Evolutionary conservation across 2,329 filamentous ascomycete species (phyloP), one percentile per base, ranked within the genome.

Genomic region (Stagonosporopsis tanaceti): DNA sequence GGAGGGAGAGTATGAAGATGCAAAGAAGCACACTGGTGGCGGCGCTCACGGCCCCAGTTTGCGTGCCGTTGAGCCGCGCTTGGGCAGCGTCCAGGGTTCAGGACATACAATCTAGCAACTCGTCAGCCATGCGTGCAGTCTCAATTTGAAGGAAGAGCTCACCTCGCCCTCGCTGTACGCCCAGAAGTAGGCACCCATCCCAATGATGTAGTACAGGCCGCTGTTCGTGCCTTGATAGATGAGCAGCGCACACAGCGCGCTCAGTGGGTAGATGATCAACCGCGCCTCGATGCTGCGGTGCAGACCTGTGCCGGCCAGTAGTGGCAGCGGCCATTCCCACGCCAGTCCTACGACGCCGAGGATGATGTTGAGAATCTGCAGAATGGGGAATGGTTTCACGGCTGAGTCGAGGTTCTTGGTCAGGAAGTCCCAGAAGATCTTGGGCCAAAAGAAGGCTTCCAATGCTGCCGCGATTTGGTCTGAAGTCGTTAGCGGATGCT

Each of bases 161-260:
- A 97, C 93, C 89, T 99, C 95, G 78, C 95, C 95, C 78, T 99
- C 94, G 70, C 90, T 95, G 71, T 96, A 98, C 1, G 92, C 95
- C 93, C 93, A 97, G 70, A 98, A 97, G 78, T 98, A 99, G 14
- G 95, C 89, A 7, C 81, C 83, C 80, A 96, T 88, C 20, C 89
- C 94, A 61, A 97, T 85, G 25, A 96, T 75, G 75, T 98, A 97
- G 80, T 98, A 99, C 50, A 98, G 80, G 4, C 92, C 95, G 2
- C 94, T 84, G 74, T 99, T 96, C 27, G 93, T 97, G 57, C 88
- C 91, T 77, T 98, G 95, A 76, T 99, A 99, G 62, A 97, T 81
- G 62, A 99, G 82, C 27, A 89, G 82, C 6, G 91, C 87, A 20
- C 88, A 82, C 39, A 98, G 81, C 8, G 90, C 87, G 41, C 87